A percentile compares a stretch with the other conserved stretches of the same genome.
These are phyloP conservation scores for Thinopyrum obtusiflorum DNA, from an alignment of 202 grass and related monocot species.

Conservation along the genomic window DNA sequence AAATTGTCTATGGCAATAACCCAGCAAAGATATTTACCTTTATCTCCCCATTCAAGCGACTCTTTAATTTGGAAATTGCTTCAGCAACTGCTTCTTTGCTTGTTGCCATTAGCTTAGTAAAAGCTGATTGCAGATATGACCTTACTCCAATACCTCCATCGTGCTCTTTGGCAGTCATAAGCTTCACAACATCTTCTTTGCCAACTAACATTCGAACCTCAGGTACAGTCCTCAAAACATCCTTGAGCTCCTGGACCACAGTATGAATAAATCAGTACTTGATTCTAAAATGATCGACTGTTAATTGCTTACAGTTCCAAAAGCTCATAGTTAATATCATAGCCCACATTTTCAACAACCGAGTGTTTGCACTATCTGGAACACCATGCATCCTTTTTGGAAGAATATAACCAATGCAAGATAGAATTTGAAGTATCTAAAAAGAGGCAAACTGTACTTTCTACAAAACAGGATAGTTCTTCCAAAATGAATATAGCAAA, in stretches of 20 bases:
- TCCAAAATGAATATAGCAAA: slow-evolving; percentile 19
- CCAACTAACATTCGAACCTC: slow-evolving; percentile 72
- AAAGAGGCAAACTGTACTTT: background rate
- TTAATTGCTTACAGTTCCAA: background rate
- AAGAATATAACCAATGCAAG: background rate
- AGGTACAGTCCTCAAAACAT: slow-evolving; percentile 75
- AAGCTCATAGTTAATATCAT: background rate
- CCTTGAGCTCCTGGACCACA: slow-evolving; percentile 68
- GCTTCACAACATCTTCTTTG: slow-evolving; percentile 45
- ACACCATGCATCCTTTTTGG: background rate
- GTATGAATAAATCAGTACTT: slow-evolving; percentile 17
- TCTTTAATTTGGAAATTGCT: slow-evolving; percentile 64
- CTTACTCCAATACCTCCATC: slow-evolving; percentile 44
- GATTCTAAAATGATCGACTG: background rate
- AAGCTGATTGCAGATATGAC: slow-evolving; percentile 67
- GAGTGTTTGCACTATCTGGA: background rate
- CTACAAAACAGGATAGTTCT: background rate
- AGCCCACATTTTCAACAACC: background rate
- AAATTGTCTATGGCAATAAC: background rate
- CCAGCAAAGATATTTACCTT: slow-evolving; percentile 56
- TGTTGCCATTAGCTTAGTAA: slow-evolving; percentile 72
- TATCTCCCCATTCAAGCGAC: slow-evolving; percentile 57
- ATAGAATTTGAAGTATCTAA: background rate
- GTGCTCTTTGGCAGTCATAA: slow-evolving; percentile 48
- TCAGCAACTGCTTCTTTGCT: slow-evolving; percentile 59